Base-by-base conservation (phyloP, 805 yeast species). In the Lachancea lanzarotensis region DNA sequence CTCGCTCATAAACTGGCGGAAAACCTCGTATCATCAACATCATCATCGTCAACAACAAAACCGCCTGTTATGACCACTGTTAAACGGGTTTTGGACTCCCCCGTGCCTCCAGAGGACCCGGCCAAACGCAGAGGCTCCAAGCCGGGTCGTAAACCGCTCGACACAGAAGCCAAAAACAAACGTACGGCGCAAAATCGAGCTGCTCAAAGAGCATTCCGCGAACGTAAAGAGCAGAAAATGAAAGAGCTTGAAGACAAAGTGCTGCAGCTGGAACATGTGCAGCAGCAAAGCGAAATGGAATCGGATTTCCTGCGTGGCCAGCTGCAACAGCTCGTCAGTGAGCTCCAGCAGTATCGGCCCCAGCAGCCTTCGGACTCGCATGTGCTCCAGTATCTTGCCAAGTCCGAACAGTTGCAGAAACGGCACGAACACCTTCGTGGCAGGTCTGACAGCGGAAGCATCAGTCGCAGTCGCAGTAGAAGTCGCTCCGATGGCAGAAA, bases 121-220 rank as follows among this genome's bases (percentile, higher is more conserved):
- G 35, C 38, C 38, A 52, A 48, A 22, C 61, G 60, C 52, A 63
- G 56, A 51, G 56, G 54, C 6, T 57, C 60, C 32, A 82, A 81
- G 58, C 88, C 93, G 0, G 96, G 96, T 2, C 74, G 96, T 47
- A 89, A 86, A 69, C 90, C 87, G 0, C 69, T 84, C 42, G 75
- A 82, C 8, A 74, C 77, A 16, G 95, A 88, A 54, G 90, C 95
- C 8, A 88, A 84, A 60, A 81, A 79, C 57, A 91, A 87, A 71
- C 74, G 98, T 55, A 88, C 95, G 13, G 97, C 97, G 2, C 98
- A 93, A 68, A 91, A 93, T 65, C 76, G 98, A 56, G 97, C 97
- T 2, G 98, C 98, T n/a, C 98, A 93, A 67, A 73, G 98, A 45
- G 98, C 98, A 6, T 91, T 88, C 67, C 73, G 98, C 46, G 98